phyloP scores from a whole-genome alignment of 73 alveolate species.

The Uronychia binucleata region DNA sequence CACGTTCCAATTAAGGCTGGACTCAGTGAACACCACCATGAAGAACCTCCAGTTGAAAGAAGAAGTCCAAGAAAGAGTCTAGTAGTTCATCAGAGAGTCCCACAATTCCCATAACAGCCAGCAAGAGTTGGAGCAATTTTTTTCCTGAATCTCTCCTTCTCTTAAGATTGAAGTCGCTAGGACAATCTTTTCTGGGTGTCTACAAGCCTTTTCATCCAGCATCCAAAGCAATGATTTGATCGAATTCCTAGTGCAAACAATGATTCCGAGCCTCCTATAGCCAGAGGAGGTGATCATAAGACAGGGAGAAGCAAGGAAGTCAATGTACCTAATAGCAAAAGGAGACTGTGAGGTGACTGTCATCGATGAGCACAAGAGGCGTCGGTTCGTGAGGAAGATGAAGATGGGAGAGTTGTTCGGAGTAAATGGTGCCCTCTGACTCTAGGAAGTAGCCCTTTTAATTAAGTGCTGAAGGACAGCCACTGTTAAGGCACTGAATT shows the following conservation, averaged over 20 bases:
- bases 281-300: neutral
- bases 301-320: neutral
- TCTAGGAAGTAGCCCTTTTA: neutral
- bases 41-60: constrained; percentile 10
- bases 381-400: neutral
- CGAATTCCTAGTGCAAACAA: neutral
- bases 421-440: neutral
- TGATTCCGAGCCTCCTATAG: neutral
- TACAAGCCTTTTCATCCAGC: neutral
- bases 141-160: neutral
- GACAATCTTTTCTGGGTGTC: neutral
- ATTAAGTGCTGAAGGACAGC: neutral
- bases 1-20: constrained; percentile 9
- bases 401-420: neutral
- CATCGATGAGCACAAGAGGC: neutral
- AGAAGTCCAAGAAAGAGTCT: constrained; percentile 7
- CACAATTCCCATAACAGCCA: neutral
- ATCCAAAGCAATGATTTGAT: neutral
- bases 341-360: neutral
- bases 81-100: neutral
- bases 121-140: neutral
- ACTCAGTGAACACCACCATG: constrained; percentile 38
- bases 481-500: neutral
- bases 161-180: neutral
- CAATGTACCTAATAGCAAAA: neutral